A percentile compares a stretch with the other conserved stretches of the same genome.
These are phyloP conservation scores for Fragaria iinumae DNA, from an alignment of 306 rosid genomes.

Conservation along the genomic window DNA sequence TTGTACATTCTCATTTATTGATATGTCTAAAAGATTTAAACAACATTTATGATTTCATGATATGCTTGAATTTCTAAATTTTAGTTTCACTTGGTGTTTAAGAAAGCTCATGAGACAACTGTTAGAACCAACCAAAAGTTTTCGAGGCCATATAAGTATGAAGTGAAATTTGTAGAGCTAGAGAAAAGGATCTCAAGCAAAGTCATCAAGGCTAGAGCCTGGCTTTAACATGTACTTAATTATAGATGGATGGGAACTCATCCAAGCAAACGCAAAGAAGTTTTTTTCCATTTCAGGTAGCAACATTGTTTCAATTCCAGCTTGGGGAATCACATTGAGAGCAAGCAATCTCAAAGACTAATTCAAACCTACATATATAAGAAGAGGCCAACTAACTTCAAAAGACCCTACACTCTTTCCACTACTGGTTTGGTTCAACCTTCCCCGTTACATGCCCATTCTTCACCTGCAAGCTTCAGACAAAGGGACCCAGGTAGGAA, in stretches of 20 bases:
- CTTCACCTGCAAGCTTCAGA: slow-evolving; percentile 2
- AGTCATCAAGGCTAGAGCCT: background rate
- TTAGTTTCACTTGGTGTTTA: too few relatives aligned
- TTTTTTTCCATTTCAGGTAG: background rate
- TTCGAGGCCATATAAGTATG: background rate
- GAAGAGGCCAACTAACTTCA: background rate
- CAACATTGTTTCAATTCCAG: background rate
- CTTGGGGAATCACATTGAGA: background rate
- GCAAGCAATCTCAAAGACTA: background rate
- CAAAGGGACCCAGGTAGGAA: slow-evolving; percentile 5
- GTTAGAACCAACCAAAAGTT: background rate
- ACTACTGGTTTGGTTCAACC: background rate
- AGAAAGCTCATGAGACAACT: background rate
- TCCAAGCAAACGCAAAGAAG: background rate
- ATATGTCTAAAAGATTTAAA: background rate
- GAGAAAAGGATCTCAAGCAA: background rate
- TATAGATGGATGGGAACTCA: background rate
- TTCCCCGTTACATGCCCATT: background rate
- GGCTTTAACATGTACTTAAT: background rate
- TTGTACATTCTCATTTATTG: background rate
- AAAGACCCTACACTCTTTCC: background rate
- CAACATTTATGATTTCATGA: background rate
- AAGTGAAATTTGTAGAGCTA: background rate
- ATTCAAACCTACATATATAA: background rate
- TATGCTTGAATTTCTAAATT: background rate